Conservation (phyloP, 208 protist genomes). For the Lotmaria passim region DNA sequence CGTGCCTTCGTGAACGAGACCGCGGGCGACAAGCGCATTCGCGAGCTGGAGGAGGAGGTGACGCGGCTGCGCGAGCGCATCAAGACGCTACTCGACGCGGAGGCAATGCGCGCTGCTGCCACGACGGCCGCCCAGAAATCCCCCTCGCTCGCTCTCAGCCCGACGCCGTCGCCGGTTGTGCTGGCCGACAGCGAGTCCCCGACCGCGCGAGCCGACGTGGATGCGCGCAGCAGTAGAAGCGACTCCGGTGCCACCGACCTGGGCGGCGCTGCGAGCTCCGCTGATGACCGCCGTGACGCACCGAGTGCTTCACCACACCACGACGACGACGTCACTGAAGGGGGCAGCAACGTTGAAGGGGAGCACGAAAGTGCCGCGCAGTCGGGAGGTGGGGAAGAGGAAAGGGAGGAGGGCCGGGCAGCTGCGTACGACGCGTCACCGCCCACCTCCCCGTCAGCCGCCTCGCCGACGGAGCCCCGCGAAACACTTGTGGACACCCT, state of each 20-base stretch:
- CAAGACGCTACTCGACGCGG: slow-evolving; percentile 39
- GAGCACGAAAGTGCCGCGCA: background rate
- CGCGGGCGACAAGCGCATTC: slow-evolving; percentile 83
- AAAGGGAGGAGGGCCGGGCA: background rate
- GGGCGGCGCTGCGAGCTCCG: background rate
- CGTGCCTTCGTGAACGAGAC: slow-evolving; percentile 90
- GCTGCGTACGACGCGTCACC: background rate
- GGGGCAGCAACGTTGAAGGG: background rate
- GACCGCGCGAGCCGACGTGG: background rate
- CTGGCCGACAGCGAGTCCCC: slow-evolving; percentile 8
- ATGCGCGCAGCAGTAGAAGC: background rate
- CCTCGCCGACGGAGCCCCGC: background rate
- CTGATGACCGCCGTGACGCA: no score
- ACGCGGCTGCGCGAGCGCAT: slow-evolving; percentile 68
- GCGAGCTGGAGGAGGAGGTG: slow-evolving; percentile 87
- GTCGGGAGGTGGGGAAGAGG: background rate
- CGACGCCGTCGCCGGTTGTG: background rate
- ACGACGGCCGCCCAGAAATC: background rate
- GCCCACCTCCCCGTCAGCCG: background rate
- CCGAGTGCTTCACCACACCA: no score
- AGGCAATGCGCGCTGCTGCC: slow-evolving; percentile 11
- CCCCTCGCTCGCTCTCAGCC: slow-evolving; percentile 1
- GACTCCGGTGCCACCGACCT: background rate
- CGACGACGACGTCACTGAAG: background rate
- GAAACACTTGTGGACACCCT: slow-evolving; percentile 38